These are phyloP conservation scores for Cercospora citrullina DNA, from an alignment of 2,329 filamentous ascomycete species.

Conservation along the genomic window DNA sequence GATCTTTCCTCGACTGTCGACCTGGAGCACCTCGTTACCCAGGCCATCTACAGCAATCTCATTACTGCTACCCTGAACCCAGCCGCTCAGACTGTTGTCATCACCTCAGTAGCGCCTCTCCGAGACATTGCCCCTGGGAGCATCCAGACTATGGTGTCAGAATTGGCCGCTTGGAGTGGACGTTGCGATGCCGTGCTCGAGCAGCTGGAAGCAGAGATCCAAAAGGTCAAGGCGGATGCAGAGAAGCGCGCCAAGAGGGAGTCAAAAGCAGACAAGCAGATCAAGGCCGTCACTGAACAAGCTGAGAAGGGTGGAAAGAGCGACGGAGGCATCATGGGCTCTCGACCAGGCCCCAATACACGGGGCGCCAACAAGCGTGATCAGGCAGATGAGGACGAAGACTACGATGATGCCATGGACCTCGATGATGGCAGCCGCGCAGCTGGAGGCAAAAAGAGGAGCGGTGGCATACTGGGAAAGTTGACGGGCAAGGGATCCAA, in stretches of 20 bases:
- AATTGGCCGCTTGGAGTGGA: slow-evolving; percentile 72
- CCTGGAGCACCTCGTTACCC: slow-evolving; percentile 83
- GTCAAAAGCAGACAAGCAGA: slow-evolving; percentile 44
- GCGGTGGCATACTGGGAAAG: slow-evolving; percentile 6
- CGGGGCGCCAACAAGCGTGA: slow-evolving; percentile 24
- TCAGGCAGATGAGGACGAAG: slow-evolving; percentile 32
- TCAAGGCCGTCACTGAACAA: slow-evolving; percentile 37
- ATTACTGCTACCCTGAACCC: slow-evolving; percentile 82
- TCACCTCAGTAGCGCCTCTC: slow-evolving; percentile 78
- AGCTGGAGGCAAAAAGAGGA: slow-evolving; percentile 24
- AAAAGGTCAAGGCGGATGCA: slow-evolving; percentile 57
- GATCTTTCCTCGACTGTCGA: slow-evolving; percentile 65
- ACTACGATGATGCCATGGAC: slow-evolving; percentile 39
- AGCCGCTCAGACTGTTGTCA: slow-evolving; percentile 68
- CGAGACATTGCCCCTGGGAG: slow-evolving; percentile 78
- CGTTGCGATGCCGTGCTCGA: slow-evolving; percentile 73
- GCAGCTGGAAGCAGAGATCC: slow-evolving; percentile 75
- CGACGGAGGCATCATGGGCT: slow-evolving; percentile 8
- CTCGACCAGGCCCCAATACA: slow-evolving; percentile 18
- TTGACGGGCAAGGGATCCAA: slow-evolving; percentile 15
- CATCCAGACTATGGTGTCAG: slow-evolving; percentile 66
- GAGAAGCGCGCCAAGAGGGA: slow-evolving; percentile 45
- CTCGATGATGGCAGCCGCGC: slow-evolving; percentile 30
- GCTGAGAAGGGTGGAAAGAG: slow-evolving; percentile 23
- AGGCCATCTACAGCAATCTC: slow-evolving; percentile 82